Percentiles rank a stretch among this genome's conserved stretches.
These are phyloP conservation scores for Tolypocladium paradoxum DNA, from an alignment of 2,329 filamentous ascomycete genomes.

Conservation along the genomic window DNA sequence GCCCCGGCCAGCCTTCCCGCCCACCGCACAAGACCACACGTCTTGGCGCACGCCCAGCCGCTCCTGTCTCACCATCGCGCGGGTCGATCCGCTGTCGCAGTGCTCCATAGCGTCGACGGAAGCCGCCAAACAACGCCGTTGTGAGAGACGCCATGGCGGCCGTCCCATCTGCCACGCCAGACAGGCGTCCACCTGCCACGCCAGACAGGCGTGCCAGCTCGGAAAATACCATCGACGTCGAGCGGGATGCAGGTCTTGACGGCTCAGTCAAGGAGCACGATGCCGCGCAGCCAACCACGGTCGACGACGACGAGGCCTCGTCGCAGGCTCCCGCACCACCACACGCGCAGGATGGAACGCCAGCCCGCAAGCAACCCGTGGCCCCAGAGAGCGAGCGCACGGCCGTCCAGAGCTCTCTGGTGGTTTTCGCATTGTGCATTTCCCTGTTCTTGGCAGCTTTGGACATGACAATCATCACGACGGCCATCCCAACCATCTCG, in stretches of 20 bases:
- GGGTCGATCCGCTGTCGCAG: background rate
- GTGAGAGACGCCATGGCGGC: background rate
- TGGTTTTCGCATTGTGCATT: conserved; percentile 30
- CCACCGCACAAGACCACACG: background rate
- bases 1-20: background rate
- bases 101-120: too few species aligned
- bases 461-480: conserved; percentile 54
- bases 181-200: conserved; percentile 6
- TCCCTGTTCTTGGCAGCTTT: conserved; percentile 43
- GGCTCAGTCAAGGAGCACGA: conserved; percentile 1
- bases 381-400: conserved; percentile 25
- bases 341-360: background rate
- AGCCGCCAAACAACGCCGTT: background rate
- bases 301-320: background rate
- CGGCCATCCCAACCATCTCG: conserved; percentile 55
- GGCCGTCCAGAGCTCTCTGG: conserved; percentile 24
- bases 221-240: conserved; percentile 16
- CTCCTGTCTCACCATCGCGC: background rate
- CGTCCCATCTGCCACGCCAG: conserved; percentile 3
- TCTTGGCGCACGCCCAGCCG: background rate
- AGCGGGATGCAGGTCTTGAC: conserved; percentile 7
- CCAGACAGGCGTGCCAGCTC: conserved; percentile 15
- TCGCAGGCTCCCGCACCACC: background rate
- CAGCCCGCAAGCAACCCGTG: background rate
- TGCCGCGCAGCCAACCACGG: background rate